Base-by-base conservation (phyloP, 2,329 filamentous ascomycete genomes). In the Aciculosporium take region DNA sequence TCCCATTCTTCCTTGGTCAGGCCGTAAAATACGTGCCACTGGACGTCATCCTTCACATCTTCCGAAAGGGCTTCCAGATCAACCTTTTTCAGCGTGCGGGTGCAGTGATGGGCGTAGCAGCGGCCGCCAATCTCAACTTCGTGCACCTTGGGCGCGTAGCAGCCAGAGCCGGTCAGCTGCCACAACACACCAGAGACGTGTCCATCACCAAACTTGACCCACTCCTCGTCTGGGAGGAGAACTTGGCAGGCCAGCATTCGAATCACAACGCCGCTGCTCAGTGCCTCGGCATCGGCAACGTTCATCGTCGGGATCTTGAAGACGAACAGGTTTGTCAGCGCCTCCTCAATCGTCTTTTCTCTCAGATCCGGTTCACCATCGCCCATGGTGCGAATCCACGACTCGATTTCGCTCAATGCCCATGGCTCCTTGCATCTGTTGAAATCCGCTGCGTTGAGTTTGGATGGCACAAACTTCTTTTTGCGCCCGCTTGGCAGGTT, bases 291-390 rank as follows among this genome's bases (percentile, higher is more conserved):
- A 66, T 98, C 93, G 5, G 89, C 88, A 32, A 91, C 89, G 52
- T 98, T 96, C 86, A 98, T 95, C 0, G 87, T 98, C 0, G 91
- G 88, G 1, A 98, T 87, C 60, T 95, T 96, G 62, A 84, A 76
- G 2, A 85, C 94, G 58, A 98, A 96, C 6, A 98, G 68, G 24
- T 80, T 83, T 32, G 94, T 79, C 32, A 98, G 70, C 2, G 85
- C 88, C 50, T 96, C 88, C 44, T 86, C 81, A 39, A 98, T 79
- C 2, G 83, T 80, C 54, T 86, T 84, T 55, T 83, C 76, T 56
- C 83, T 87, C 36, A 98, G 65, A 59, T 98, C 87, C 9, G 81
- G 78, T 55, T 95, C 89, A 30, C 89, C 88, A 51, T 95, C 88
- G 9, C 85, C 85, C 74, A 96, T 81, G 43, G 82, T 79, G 45